These are phyloP conservation scores for Daldinia vernicosa DNA, from an alignment of 495 filamentous ascomycete genomes.

Conservation along the genomic window DNA sequence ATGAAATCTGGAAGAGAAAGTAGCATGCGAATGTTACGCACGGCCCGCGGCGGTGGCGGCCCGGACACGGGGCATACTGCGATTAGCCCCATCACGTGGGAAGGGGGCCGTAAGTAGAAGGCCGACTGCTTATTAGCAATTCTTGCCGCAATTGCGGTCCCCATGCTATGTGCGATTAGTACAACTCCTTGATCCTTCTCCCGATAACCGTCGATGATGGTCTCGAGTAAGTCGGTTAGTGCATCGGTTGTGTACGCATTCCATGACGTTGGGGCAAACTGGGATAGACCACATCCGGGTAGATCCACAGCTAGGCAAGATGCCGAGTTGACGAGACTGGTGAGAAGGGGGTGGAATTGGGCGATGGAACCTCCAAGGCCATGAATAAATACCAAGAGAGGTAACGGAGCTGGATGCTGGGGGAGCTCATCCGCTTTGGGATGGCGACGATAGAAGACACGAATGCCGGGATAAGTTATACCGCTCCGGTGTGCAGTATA, in stretches of 20 bases:
- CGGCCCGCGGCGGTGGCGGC: slow-evolving; percentile 65
- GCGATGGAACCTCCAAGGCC: slow-evolving; percentile 89
- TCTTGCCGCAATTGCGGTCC: slow-evolving; percentile 77
- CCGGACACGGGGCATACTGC: slow-evolving; percentile 79
- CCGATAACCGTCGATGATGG: slow-evolving; percentile 75
- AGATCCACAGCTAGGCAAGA: slow-evolving; percentile 92
- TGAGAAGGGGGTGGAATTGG: slow-evolving; percentile 85
- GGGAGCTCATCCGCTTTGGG: slow-evolving; percentile 82
- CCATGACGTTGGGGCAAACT: slow-evolving; percentile 75
- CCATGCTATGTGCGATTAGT: slow-evolving; percentile 88
- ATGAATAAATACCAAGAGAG: slow-evolving; percentile 89
- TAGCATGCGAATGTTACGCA: slow-evolving; percentile 61
- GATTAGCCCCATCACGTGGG: slow-evolving; percentile 77
- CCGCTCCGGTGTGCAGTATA: slow-evolving; percentile 68
- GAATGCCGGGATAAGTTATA: slow-evolving; percentile 77
- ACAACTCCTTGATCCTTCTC: slow-evolving; percentile 77
- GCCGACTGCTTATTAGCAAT: slow-evolving; percentile 71
- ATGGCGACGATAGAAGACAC: slow-evolving; percentile 85
- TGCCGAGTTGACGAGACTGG: slow-evolving; percentile 81
- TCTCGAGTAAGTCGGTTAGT: slow-evolving; percentile 75
- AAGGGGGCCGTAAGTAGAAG: slow-evolving; percentile 55
- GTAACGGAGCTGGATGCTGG: slow-evolving; percentile 73
- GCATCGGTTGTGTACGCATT: slow-evolving; percentile 80
- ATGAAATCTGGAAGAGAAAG: slow-evolving; percentile 73
- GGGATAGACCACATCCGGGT: slow-evolving; percentile 85